phyloP scores from a whole-genome alignment of 192 early-diverging fungal genomes.

The Powellomyces hirtus region DNA sequence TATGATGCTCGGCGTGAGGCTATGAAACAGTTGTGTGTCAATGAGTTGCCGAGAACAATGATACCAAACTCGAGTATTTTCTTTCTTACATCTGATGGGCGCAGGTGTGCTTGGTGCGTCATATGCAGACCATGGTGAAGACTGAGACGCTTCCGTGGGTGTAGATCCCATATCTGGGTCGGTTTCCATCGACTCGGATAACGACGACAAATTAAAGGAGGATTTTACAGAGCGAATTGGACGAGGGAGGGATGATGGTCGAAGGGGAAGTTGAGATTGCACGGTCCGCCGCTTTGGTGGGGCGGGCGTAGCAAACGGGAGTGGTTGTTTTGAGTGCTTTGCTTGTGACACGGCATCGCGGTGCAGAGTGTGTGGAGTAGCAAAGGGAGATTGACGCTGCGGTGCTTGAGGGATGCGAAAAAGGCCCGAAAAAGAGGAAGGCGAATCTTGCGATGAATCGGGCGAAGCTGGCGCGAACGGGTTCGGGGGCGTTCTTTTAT shows the following conservation, averaged over 20 bases:
- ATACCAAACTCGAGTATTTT: too few species aligned
- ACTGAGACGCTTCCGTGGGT: not conserved
- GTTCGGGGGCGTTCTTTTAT: not conserved
- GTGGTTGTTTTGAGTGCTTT: not conserved
- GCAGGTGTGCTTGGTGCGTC: not conserved
- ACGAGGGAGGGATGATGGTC: slow-evolving; percentile 21
- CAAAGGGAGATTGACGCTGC: not conserved
- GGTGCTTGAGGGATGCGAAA: slow-evolving; percentile 2
- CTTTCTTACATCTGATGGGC: not conserved
- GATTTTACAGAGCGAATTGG: slow-evolving; percentile 1
- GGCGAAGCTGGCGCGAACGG: not conserved
- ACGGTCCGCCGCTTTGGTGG: not conserved
- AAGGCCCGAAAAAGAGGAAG: not conserved
- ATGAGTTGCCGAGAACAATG: too few species aligned
- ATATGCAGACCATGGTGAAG: not conserved
- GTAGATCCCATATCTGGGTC: not conserved
- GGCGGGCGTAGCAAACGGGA: not conserved
- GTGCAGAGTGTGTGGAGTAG: not conserved
- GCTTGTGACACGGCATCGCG: not conserved
- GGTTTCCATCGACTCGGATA: slow-evolving; percentile 11
- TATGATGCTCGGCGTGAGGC: too few species aligned
- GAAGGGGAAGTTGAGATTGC: not conserved
- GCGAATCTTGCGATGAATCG: not conserved
- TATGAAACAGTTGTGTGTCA: too few species aligned
- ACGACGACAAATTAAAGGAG: slow-evolving; percentile 5